A percentile compares a stretch with the other conserved stretches of the same genome.
These are phyloP conservation scores for Dendrothele bispora DNA, from an alignment of 768 basidiomycete genomes.

Conservation along the genomic window DNA sequence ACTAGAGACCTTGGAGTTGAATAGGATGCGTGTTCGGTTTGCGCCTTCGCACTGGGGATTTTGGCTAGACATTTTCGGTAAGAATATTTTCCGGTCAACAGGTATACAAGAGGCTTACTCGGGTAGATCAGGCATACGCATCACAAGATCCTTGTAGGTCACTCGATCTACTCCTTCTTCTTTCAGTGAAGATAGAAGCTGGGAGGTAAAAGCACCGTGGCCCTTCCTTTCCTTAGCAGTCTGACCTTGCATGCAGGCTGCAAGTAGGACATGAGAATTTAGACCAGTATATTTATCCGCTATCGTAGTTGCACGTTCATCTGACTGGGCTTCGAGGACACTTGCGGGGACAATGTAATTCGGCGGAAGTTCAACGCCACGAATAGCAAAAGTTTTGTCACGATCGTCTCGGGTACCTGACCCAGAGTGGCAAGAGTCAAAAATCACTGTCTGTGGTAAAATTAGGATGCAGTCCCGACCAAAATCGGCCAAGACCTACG, in stretches of 20 bases:
- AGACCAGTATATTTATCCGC: constrained; percentile 1
- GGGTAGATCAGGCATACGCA: constrained; percentile 13
- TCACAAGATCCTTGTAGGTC: constrained; percentile 23
- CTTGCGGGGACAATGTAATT: neutral
- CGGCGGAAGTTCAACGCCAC: constrained; percentile 1
- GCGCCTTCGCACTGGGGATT: constrained; percentile 26
- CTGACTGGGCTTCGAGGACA: neutral
- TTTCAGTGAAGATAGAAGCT: constrained; percentile 15
- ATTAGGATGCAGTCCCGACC: neutral
- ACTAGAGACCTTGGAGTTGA: constrained; percentile 16
- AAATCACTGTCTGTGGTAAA: constrained; percentile 26
- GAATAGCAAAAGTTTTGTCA: neutral
- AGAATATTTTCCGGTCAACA: neutral
- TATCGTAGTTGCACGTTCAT: neutral
- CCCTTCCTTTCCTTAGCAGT: constrained; percentile 17
- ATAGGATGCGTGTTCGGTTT: constrained; percentile 19
- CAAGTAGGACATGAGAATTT: constrained; percentile 12
- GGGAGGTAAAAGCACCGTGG: constrained; percentile 22
- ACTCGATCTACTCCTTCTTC: constrained; percentile 8
- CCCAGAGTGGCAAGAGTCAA: constrained; percentile 33
- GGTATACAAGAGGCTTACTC: neutral
- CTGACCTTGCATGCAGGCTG: constrained; percentile 12
- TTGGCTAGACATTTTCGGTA: constrained; percentile 14
- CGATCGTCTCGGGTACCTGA: constrained; percentile 15
- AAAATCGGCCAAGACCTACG: constrained; percentile 24